These are phyloP conservation scores for Abortiporus biennis DNA, from an alignment of 1,284 basidiomycete genomes.

Conservation along the genomic window DNA sequence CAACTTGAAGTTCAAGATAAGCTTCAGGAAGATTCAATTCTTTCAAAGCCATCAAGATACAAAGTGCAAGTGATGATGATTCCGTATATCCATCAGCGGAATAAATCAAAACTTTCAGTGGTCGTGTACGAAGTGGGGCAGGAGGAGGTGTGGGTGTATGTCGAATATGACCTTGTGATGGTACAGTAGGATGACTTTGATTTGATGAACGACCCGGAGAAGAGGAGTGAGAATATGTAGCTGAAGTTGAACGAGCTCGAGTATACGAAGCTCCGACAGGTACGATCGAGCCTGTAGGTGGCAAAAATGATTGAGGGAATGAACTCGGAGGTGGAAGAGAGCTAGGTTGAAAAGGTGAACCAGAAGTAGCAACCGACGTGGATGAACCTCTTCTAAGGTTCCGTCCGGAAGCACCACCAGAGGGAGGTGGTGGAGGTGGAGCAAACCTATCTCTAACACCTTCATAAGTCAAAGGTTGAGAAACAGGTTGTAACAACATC, in stretches of 20 bases:
- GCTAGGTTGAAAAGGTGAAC: constrained; percentile 19
- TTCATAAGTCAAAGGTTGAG: constrained; percentile 17
- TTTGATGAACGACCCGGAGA: constrained; percentile 7
- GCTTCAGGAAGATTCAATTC: constrained; percentile 76
- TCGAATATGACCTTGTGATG: constrained; percentile 14
- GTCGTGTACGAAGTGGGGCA: constrained; percentile 34
- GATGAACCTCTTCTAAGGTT: constrained; percentile 2
- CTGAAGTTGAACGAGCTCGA: constrained; percentile 25
- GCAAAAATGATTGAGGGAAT: constrained; percentile 25
- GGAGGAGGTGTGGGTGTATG: constrained; percentile 9
- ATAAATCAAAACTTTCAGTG: constrained; percentile 67
- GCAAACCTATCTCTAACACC: constrained; percentile 14
- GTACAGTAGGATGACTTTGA: no score
- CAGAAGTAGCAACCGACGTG: constrained; percentile 6
- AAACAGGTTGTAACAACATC: constrained; percentile 45
- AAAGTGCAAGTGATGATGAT: constrained; percentile 82
- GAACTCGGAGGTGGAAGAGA: constrained; percentile 24
- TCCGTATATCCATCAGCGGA: constrained; percentile 89
- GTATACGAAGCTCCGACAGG: constrained; percentile 16
- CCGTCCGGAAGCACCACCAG: constrained; percentile 4
- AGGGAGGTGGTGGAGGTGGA: constrained; percentile 12
- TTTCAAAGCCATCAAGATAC: constrained; percentile 82
- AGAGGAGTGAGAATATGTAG: constrained; percentile 22
- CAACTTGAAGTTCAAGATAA: constrained; percentile 77
- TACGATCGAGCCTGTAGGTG: constrained; percentile 10